Base-by-base conservation (phyloP, 2,329 filamentous ascomycete genomes). In the Rasamsonia emersonii region DNA sequence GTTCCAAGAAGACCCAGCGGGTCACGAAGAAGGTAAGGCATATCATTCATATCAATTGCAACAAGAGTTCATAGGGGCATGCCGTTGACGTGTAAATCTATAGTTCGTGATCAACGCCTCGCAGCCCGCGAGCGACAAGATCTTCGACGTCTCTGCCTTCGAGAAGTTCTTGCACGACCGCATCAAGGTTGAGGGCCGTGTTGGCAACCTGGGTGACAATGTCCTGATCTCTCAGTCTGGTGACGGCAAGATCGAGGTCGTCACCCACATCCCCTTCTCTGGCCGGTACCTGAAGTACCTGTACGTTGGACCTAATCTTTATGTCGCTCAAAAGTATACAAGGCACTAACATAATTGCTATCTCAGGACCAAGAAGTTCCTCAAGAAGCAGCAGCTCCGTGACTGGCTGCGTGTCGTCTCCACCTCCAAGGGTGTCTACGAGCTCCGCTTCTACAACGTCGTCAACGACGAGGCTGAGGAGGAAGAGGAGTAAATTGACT, bases 391-490 rank as follows among this genome's bases (percentile, higher is more conserved):
- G 77, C 89, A 96, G 79, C 85, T 98, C 65, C 86, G 91, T 73
- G 91, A 98, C 77, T 98, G 91, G 91, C 84, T 98, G 62, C 88
- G 91, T 59, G 89, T 98, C 56, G 91, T 98, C 61, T 93, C 86
- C 54, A 96, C 89, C 65, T 86, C 83, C 67, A 89, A 89, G 75
- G 89, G 91, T 64, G 88, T 95, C 50, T 98, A 98, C 76, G 88
- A 95, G 77, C 82, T 98, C 70, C 88, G 93, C 76, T 98, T 98
- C 88, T 98, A 93, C 86, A 98, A 98, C 77, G 88, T 98, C 62
- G 89, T 95, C 60, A 91, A 93, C 70, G 91, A 98, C 66, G 89
- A 88, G 65, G 88, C 77, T 54, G 91, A 96, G 53, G 91, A 98
- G 62, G 91, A 98, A 64, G 91, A 98, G 62, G 91, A 98, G 69